phyloP scores from a whole-genome alignment of 805 yeast species.

The Cyberlindnera mrakii region DNA sequence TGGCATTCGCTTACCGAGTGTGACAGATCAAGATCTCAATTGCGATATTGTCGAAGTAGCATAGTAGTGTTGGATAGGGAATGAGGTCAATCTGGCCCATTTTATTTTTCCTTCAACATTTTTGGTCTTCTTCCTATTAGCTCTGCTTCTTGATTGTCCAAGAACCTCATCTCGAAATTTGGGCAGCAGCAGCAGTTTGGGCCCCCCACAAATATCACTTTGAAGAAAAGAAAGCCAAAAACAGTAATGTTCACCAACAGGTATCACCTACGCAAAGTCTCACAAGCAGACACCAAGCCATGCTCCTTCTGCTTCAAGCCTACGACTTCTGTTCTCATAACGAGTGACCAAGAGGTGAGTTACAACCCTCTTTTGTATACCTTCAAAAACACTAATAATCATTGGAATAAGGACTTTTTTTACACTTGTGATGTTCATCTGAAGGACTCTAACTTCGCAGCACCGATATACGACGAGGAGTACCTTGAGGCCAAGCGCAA shows the following conservation, averaged over 20 bases:
- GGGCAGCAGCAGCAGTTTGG: too few relatives aligned
- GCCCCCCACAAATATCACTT: too few relatives aligned
- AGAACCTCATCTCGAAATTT: too few relatives aligned
- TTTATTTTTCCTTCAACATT: too few relatives aligned
- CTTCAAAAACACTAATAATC: background rate
- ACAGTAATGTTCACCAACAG: constrained; percentile 11
- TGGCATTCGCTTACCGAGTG: too few relatives aligned
- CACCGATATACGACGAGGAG: constrained; percentile 18
- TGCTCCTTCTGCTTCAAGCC: constrained; percentile 25
- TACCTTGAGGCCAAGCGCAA: constrained; percentile 13
- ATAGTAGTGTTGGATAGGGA: too few relatives aligned
- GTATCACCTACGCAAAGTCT: constrained; percentile 21
- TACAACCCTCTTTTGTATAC: too few relatives aligned
- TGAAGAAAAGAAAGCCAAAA: background rate
- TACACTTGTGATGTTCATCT: constrained; percentile 24
- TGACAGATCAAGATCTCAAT: too few relatives aligned
- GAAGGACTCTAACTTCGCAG: constrained; percentile 19
- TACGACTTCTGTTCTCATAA: constrained; percentile 19
- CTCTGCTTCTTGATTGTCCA: too few relatives aligned
- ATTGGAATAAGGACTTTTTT: constrained; percentile 15
- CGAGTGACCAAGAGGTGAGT: constrained; percentile 14
- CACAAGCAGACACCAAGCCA: constrained; percentile 15
- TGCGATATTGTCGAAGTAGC: too few relatives aligned
- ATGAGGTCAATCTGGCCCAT: too few relatives aligned
- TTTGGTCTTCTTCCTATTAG: too few relatives aligned